Evolutionary conservation across 2,329 filamentous ascomycete genomes (phyloP).

Genomic region (Pseudogymnoascus sp.): DNA sequence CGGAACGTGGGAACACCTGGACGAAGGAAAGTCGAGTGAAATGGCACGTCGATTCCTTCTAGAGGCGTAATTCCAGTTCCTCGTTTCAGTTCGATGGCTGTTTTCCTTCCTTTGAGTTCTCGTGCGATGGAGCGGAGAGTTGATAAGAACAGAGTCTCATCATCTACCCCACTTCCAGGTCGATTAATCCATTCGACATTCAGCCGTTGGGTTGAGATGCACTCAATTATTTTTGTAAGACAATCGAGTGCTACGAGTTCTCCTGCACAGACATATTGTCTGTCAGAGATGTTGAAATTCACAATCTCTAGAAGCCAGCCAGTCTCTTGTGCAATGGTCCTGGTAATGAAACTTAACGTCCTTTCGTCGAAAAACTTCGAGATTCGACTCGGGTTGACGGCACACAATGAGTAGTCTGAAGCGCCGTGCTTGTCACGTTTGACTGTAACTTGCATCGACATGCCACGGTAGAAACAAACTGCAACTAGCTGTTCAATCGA

Average conservation of each 20-base stretch:
- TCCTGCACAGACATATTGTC: slow-evolving; percentile 34
- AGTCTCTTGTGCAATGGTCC: slow-evolving; percentile 19
- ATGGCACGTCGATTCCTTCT: slow-evolving; percentile 29
- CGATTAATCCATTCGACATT: no score
- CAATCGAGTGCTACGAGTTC: slow-evolving; percentile 18
- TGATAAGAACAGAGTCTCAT: no score
- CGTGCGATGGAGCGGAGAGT: no score
- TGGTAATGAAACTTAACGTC: slow-evolving; percentile 17
- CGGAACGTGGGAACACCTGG: slow-evolving; percentile 21
- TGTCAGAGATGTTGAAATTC: slow-evolving; percentile 28
- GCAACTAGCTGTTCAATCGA: slow-evolving; percentile 24
- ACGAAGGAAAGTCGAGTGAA: slow-evolving; percentile 26
- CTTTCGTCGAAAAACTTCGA: slow-evolving; percentile 3
- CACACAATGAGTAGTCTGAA: slow-evolving; percentile 26
- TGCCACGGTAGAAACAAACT: slow-evolving; percentile 29
- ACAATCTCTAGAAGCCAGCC: slow-evolving; percentile 29
- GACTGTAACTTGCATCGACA: slow-evolving; percentile 30
- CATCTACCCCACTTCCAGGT: no score
- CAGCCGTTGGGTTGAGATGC: slow-evolving; percentile 7
- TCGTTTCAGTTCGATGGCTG: slow-evolving; percentile 10
- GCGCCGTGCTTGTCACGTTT: slow-evolving; percentile 24
- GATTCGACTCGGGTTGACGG: slow-evolving; percentile 26
- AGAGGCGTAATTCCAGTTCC: slow-evolving; percentile 27
- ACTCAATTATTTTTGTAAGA: slow-evolving; percentile 18
- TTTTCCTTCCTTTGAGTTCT: no score